Evolutionary conservation across 1,139 yeast species (phyloP), one percentile per base, ranked within the genome.

Genomic region (Debaryomycetaceae sp.): DNA sequence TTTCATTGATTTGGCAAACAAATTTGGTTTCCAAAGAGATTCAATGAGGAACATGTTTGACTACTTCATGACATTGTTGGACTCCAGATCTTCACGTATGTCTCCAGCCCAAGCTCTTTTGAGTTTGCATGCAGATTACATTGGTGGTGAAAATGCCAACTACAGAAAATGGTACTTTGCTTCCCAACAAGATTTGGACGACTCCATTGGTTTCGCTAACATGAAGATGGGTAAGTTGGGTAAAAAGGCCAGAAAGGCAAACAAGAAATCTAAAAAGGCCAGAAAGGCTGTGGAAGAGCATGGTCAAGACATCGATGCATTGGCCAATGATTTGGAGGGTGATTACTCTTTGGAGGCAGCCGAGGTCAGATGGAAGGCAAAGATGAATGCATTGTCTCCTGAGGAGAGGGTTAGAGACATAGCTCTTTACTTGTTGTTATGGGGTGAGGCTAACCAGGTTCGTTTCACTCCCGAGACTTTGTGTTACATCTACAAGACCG

Each of bases 391-490:
- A 24, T 66, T 74, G 49, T 57, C 69, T 39, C 79, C 79, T 4
- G 78, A 74, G 55, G 97, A 91, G 65, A 83, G 95, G 66, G 90
- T 88, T 38, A 83, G 95, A 63, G 98, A 93, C 62, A 70, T 93
- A 51, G 93, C 98, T 6, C 79, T 93, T 50, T 93, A 89, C 72
- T 75, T 93, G 57, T 78, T 91, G 61, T 78, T 90, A 58, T 93
- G 99, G 99, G 99, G 99, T 66, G 99, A 93, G 72, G 96, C 98
- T 38, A 91, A 91, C 70, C 98, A 93, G 73, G 91, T 93, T 49
- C 83, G 99, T 65, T 95, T 91, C 69, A 84, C 93, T 45, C 90
- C 99, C 11, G 99, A 93, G 72, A 79, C 88, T 66, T 72, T 91
- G 53, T 90, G 97, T 75, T 93, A 86, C 76, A 83, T 95, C 58